Percentiles rank a stretch among this genome's conserved stretches.
phyloP scores from a whole-genome alignment of 768 basidiomycete species.

The Leccinum ochraceum region DNA sequence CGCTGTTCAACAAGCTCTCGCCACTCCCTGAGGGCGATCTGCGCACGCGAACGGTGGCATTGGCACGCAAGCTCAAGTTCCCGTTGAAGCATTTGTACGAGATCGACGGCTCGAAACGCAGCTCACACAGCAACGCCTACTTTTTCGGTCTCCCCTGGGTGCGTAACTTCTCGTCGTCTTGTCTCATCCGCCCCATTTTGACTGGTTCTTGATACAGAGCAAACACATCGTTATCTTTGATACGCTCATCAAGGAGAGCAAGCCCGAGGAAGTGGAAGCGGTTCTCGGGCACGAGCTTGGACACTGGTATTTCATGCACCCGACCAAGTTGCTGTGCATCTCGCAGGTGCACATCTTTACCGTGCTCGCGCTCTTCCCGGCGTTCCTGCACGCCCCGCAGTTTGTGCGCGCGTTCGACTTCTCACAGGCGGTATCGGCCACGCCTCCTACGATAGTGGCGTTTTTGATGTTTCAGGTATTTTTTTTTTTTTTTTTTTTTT shows the following conservation, averaged over 20 bases:
- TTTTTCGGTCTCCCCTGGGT: conserved; percentile 98
- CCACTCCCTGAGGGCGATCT: conserved; percentile 79
- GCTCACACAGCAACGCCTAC: conserved; percentile 96
- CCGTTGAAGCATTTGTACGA: conserved; percentile 94
- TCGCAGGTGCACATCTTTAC: conserved; percentile 88
- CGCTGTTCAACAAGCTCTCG: conserved; percentile 96
- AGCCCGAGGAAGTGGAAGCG: conserved; percentile 92
- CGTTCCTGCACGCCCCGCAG: conserved; percentile 80
- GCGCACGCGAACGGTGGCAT: conserved; percentile 69
- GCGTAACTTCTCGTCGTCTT: conserved; percentile 15
- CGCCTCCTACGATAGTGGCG: conserved; percentile 80
- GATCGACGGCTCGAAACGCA: conserved; percentile 95
- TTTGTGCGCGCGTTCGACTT: conserved; percentile 83
- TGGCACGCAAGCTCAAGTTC: conserved; percentile 85
- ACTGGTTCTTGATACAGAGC: conserved; percentile 45
- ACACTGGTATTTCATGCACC: conserved; percentile 93
- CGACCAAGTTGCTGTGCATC: conserved; percentile 82
- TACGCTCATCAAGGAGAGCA: conserved; percentile 89
- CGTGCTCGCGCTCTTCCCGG: conserved; percentile 86
- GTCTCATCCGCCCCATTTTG: background rate
- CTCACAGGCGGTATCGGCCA: conserved; percentile 57
- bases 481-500: background rate
- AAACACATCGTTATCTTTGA: conserved; percentile 98
- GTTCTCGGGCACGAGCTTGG: conserved; percentile 98
- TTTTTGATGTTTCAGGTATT: conserved; percentile 80